Evolutionary conservation across 2,329 filamentous ascomycete species (phyloP).

Genomic region (Aureobasidium sp.): DNA sequence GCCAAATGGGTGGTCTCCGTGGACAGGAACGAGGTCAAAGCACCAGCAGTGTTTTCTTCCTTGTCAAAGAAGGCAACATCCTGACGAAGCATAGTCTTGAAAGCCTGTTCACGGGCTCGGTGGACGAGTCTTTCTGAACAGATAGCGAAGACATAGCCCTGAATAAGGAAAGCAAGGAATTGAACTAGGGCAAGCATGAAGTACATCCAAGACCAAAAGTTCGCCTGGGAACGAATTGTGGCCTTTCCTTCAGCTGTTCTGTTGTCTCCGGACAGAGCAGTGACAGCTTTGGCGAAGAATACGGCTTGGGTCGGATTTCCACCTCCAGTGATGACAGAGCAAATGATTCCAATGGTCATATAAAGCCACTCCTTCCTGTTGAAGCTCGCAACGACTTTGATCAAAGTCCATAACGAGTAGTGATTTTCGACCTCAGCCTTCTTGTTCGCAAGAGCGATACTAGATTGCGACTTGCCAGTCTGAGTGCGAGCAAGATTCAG

Average conservation of each 20-base stretch:
- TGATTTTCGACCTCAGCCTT: conserved; percentile 36
- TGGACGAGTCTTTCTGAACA: conserved; percentile 82
- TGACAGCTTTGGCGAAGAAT: conserved; percentile 84
- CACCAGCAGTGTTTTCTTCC: conserved; percentile 81
- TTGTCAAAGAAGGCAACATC: conserved; percentile 88
- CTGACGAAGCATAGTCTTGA: conserved; percentile 81
- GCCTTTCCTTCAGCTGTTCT: conserved; percentile 35
- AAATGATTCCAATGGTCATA: conserved; percentile 66
- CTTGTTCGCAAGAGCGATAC: conserved; percentile 55
- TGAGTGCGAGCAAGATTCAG: conserved; percentile 45
- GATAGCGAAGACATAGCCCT: conserved; percentile 69
- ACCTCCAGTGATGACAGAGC: conserved; percentile 65
- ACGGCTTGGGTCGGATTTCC: conserved; percentile 71
- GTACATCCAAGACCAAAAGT: conserved; percentile 87
- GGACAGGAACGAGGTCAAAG: conserved; percentile 78
- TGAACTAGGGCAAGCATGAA: conserved; percentile 71
- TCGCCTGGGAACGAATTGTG: conserved; percentile 53
- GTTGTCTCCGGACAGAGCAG: conserved; percentile 50
- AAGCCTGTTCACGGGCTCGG: conserved; percentile 71
- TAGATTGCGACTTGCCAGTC: conserved; percentile 54
- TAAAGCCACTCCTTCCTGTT: conserved; percentile 62
- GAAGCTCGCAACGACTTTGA: conserved; percentile 72
- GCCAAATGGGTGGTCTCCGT: conserved; percentile 85
- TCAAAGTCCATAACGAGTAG: conserved; percentile 65
- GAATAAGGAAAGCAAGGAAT: conserved; percentile 57